Evolutionary conservation across 805 yeast species (phyloP), one percentile per base, ranked within the genome.

Genomic region (Yamadazyma paraphyllophila): DNA sequence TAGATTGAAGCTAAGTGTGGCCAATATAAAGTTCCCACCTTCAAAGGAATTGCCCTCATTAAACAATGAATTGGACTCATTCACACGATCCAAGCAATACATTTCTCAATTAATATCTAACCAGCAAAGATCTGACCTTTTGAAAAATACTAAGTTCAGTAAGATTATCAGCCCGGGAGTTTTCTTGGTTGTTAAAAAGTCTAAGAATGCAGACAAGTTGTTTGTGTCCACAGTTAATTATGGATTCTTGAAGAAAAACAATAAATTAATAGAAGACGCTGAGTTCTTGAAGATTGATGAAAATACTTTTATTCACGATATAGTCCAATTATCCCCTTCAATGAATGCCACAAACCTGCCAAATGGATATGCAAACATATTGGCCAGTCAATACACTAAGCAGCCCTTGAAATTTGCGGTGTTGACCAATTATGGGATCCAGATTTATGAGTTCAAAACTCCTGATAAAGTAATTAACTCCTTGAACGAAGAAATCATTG

Each of bases 141-240:
- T 83, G 46, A 77, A 76, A 48, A 78, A 84, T 37, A 74, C 85
- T 24, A 69, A 77, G 34, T 70, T 81, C 9, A 74, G 86, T 20
- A 74, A 78, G 27, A 71, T 91, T 10, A 71, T 88, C 26, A 81
- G 95, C 15, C 96, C 97, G 0, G 96, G 96, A n/a, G 82, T 89
- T 3, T 91, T 82, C 57, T 74, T 91, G 49, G 84, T 88, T 33
- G 86, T 84, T 10, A 70, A 69, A 45, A 76, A 78, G 42, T 69
- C 73, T 2, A 68, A 65, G 43, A 60, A 60, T 36, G 66, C 73
- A 4, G 76, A 71, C 48, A 76, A 77, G 44, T 64, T 88, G 16
- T 89, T 86, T 61, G 83, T 85, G 2, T 75, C 92, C 39, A 84
- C 89, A 7, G 85, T 94, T 7, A 97, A 94, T 63, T 83, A 88